Evolutionary conservation across 2,329 filamentous ascomycete genomes (phyloP), one percentile per base, ranked within the genome.

Genomic region (Fusarium xyrophilum): DNA sequence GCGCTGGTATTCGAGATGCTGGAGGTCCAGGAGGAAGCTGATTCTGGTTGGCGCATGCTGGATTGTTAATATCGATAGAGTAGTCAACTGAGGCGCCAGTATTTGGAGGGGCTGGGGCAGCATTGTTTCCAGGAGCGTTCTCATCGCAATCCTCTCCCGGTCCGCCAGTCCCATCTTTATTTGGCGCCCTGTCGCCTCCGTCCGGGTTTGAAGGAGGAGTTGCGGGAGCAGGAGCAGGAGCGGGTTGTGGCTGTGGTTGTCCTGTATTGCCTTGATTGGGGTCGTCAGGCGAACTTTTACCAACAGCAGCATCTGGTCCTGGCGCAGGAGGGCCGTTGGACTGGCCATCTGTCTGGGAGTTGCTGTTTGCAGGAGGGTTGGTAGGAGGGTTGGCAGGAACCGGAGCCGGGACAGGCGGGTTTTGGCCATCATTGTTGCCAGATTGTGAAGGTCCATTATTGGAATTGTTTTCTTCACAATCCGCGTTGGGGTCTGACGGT

Each of bases 91-190:
- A n/a, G 14, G 35, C 50, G 12, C 10, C 52, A 38, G 44, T 19
- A 36, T 32, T 33, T 50, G 51, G 15, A 19, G 39, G 35, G 8
- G 40, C 27, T 23, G 21, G 36, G 15, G 40, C 32, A 12, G 42
- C 40, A 47, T 38, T 27, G 25, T 40, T 38, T 27, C 17, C 42
- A 32, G 47, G 19, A 47, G 35, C 7, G 14, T 23, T 51, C 30
- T 63, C 47, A 10, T 63, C 52, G 7, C 60, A 63, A 28, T 65
- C 44, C 25, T 67, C 64, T 25, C 52, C 57, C 35, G 21, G 17
- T 12, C 9, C 27, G 35, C 32, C 33, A n/a, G 21, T 14, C 11
- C 23, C 25, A 17, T 30, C 28, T 35, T 60, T 36, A 19, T 40
- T 46, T 44, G 38, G 39, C 6, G 25, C n/a, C n/a, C 43, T 30